phyloP scores from a whole-genome alignment of 331 rosid species.

The Pyrus hybrid region DNA sequence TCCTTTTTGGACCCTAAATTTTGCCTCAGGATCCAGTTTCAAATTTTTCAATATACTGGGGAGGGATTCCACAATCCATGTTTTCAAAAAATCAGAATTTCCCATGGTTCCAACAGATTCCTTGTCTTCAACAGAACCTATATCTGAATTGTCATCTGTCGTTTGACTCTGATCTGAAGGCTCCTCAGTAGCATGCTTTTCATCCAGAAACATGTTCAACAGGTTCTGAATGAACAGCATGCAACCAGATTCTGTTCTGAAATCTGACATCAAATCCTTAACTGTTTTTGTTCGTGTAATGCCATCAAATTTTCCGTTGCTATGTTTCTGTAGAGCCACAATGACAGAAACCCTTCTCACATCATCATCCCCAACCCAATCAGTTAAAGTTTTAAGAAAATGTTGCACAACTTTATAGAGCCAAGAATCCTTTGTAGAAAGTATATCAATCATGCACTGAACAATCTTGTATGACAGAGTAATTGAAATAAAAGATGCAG shows the following conservation, averaged over 20 bases:
- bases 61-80: slow-evolving; percentile 94
- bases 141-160: slow-evolving; percentile 93
- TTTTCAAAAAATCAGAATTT: slow-evolving; percentile 67
- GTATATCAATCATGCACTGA: no score
- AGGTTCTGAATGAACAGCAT: slow-evolving; percentile 79
- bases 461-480: no score
- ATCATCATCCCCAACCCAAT: slow-evolving; percentile 77
- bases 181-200: slow-evolving; percentile 67
- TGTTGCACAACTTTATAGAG: no score
- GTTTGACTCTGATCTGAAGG: slow-evolving; percentile 99
- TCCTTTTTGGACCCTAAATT: no score
- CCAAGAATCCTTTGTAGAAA: no score
- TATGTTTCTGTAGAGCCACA: slow-evolving; percentile 87
- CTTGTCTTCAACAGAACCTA: slow-evolving; percentile 77
- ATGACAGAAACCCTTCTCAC: slow-evolving; percentile 74
- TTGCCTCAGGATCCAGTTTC: no score
- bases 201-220: slow-evolving; percentile 71
- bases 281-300: slow-evolving; percentile 61
- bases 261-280: slow-evolving; percentile 71
- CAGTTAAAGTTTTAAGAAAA: slow-evolving; percentile 51
- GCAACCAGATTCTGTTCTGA: slow-evolving; percentile 78
- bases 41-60: no score
- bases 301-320: slow-evolving; percentile 75
- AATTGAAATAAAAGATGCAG: no score
- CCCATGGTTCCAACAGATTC: slow-evolving; percentile 51